Conservation (phyloP, 1,284 basidiomycete genomes). For the Somion occarium region DNA sequence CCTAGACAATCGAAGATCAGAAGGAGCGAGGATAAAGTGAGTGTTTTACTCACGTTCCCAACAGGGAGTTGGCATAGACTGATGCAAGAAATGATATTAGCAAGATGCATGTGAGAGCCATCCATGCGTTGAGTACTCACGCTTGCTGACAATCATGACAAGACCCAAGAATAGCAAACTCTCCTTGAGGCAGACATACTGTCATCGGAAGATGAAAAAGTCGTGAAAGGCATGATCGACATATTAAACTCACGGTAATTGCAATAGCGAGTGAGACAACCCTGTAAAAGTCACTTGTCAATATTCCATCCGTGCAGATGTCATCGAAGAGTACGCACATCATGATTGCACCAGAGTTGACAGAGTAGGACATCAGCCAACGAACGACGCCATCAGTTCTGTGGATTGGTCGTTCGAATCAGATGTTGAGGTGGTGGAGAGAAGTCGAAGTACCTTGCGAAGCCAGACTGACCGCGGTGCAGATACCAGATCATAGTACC, state of each 20-base stretch:
- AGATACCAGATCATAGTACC: slow-evolving; percentile 3
- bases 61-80: slow-evolving; percentile 6
- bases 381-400: slow-evolving; percentile 2
- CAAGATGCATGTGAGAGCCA: no score
- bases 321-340: background rate
- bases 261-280: background rate
- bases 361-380: slow-evolving; percentile 1
- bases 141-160: slow-evolving; percentile 1
- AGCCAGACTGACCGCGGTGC: background rate
- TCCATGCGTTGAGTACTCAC: no score
- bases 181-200: slow-evolving; percentile 1
- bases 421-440: background rate
- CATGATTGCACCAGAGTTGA: slow-evolving; percentile 3
- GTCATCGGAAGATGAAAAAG: no score
- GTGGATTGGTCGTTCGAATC: no score
- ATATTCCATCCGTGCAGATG: no score
- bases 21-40: background rate
- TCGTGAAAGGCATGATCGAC: no score
- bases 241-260: no score
- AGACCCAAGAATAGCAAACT: slow-evolving; percentile 2
- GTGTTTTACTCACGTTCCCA: slow-evolving; percentile 1
- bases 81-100: no score
- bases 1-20: background rate
- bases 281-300: background rate
- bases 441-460: background rate